A percentile compares a stretch with the other conserved stretches of the same genome.
These are phyloP conservation scores for Monosporozyma aerobia DNA, from an alignment of 805 yeast species.

Conservation along the genomic window DNA sequence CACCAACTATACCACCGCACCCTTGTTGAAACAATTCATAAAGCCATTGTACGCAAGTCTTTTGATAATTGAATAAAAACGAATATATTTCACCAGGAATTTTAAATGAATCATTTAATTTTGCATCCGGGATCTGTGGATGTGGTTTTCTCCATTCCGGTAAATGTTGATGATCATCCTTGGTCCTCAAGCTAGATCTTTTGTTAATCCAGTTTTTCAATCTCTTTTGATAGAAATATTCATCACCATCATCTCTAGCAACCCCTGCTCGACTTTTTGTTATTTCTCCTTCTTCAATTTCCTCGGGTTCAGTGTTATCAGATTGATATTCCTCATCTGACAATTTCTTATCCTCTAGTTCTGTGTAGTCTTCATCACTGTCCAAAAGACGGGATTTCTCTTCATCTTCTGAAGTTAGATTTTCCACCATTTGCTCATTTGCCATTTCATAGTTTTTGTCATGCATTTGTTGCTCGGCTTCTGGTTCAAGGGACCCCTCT, in stretches of 20 bases:
- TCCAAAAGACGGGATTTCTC: conserved; percentile 19
- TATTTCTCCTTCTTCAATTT: conserved; percentile 7
- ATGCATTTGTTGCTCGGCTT: neutral
- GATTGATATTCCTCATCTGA: conserved; percentile 16
- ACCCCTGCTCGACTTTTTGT: conserved; percentile 22
- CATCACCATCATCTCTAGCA: conserved; percentile 72
- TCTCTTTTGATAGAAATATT: conserved; percentile 49
- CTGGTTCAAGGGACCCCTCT: neutral
- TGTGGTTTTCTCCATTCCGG: conserved; percentile 71
- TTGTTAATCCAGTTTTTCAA: conserved; percentile 48
- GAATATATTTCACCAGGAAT: conserved; percentile 90
- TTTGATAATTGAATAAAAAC: conserved; percentile 82
- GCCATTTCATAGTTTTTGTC: conserved; percentile 8
- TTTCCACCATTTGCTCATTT: conserved; percentile 17
- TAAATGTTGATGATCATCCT: conserved; percentile 12
- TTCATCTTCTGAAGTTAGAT: conserved; percentile 11
- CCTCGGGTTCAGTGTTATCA: conserved; percentile 15
- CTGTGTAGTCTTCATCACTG: conserved; percentile 11
- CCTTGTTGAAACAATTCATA: conserved; percentile 86
- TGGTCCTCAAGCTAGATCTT: conserved; percentile 37
- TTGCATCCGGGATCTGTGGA: conserved; percentile 68
- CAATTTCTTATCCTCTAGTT: neutral
- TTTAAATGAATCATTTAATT: conserved; percentile 55
- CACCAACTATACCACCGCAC: conserved; percentile 93
- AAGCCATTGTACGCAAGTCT: conserved; percentile 95